These are phyloP conservation scores for Tetrapisispora taiwanensis DNA, from an alignment of 805 yeast species.

Conservation along the genomic window DNA sequence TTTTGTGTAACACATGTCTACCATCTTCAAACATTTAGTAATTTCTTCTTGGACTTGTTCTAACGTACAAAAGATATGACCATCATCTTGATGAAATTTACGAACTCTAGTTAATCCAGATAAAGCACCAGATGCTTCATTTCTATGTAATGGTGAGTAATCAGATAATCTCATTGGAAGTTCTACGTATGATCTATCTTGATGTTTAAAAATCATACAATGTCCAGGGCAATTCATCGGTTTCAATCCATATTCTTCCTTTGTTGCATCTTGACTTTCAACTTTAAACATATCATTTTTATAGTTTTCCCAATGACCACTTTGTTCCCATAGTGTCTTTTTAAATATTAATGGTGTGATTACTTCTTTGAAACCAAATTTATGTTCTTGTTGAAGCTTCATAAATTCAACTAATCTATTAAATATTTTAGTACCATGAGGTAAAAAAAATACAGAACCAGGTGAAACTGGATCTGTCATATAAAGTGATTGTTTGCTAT, in stretches of 20 bases:
- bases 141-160: constrained; percentile 94
- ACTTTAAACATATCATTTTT: constrained; percentile 91
- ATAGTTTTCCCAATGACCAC: constrained; percentile 95
- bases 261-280: constrained; percentile 37
- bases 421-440: constrained; percentile 84
- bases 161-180: constrained; percentile 98
- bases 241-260: constrained; percentile 64
- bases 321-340: constrained; percentile 72
- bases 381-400: constrained; percentile 62
- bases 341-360: constrained; percentile 84
- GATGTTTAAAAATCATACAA: constrained; percentile 81
- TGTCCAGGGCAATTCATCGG: constrained; percentile 94
- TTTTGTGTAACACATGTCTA: constrained; percentile 61
- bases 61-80: constrained; percentile 90
- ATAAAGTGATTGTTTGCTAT: constrained; percentile 64
- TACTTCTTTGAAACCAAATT: constrained; percentile 83
- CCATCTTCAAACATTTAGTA: constrained; percentile 60
- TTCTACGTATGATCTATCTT: constrained; percentile 94
- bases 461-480: constrained; percentile 77
- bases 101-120: constrained; percentile 94
- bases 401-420: constrained; percentile 71
- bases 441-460: constrained; percentile 84
- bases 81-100: constrained; percentile 98
- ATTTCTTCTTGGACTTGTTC: constrained; percentile 87
- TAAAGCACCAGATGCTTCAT: constrained; percentile 91